Evolutionary conservation across 176 grass and related monocot species (phyloP), one percentile per base, ranked within the genome.

Genomic region (Paspalum notatum): DNA sequence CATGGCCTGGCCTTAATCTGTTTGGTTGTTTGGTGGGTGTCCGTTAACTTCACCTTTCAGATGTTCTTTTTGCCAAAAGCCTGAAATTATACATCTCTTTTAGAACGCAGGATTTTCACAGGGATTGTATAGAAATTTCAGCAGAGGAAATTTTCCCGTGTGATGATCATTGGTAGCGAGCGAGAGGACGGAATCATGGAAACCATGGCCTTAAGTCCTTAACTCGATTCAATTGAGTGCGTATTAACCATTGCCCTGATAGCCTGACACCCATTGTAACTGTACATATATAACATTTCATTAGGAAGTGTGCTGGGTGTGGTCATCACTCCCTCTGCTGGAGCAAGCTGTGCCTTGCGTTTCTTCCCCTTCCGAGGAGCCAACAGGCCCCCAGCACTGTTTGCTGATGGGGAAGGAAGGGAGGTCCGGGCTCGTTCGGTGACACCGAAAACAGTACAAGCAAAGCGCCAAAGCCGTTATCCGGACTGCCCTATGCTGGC

Each of bases 391-490:
- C 12, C 8, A 2, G 0, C 26, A 32, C 17, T 48, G 41, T 64
- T 43, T 25, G 56, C 13, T 50, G 62, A 68, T 7, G 32, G 3
- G 2, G 48, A 75, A 68, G 5, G 4, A 52, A 77, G 2, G 42
- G 15, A 68, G 54, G 52, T 18, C 5, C 26, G 49, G 42, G 62
- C 47, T 76, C 22, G 42, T 49, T 77, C 25, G 21, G 12, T 62
- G 74, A 52, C 83, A 53, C 65, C 32, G 41, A 59, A 78, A 37
- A 62, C 65, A 72, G 39, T 66, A 80, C 84, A 85, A 73, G 48
- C 58, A 85, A 73, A 73, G 59, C 46, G 67, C 68, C 84, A 72
- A 73, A 65, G 75, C 58, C 47, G 67, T 54, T 55, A 80, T 55
- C 57, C 76, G 67, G 76, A 47, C n/a, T 47, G 58, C 76, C 76